Evolutionary conservation across 2,329 filamentous ascomycete genomes (phyloP).

Genomic region (Cordyceps farinosa): DNA sequence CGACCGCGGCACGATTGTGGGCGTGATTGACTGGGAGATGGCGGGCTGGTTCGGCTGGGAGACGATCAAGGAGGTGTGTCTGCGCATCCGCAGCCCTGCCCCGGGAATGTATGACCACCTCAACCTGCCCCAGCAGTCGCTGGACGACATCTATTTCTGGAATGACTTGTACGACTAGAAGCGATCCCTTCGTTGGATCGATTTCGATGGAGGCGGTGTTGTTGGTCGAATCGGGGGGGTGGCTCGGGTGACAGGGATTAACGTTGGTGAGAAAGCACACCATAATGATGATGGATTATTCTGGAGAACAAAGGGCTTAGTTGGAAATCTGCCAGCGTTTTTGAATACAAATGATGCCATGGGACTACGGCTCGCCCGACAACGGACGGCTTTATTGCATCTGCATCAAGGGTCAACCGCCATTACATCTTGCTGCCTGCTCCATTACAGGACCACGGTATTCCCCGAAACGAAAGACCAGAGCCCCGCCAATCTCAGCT

Average conservation of each 20-base stretch:
- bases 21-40: conserved; percentile 31
- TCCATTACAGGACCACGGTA: neutral
- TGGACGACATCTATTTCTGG: conserved; percentile 3
- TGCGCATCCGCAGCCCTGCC: neutral
- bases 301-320: no score
- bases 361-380: no score
- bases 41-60: conserved; percentile 6
- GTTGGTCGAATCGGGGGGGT: no score
- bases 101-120: neutral
- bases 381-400: neutral
- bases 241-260: no score
- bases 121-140: neutral
- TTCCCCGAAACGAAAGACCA: neutral
- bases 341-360: neutral
- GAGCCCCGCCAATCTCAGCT: conserved; percentile 3
- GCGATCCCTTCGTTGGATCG: neutral
- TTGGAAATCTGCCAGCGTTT: neutral
- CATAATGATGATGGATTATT: no score
- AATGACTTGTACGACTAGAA: neutral
- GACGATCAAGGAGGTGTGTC: neutral
- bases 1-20: conserved; percentile 26
- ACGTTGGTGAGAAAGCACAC: no score
- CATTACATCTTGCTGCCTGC: neutral
- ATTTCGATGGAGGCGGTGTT: neutral
- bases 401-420: neutral